A percentile compares a stretch with the other conserved stretches of the same genome.
phyloP scores from a whole-genome alignment of 2,329 filamentous ascomycete genomes.

The Exserohilum turcica region DNA sequence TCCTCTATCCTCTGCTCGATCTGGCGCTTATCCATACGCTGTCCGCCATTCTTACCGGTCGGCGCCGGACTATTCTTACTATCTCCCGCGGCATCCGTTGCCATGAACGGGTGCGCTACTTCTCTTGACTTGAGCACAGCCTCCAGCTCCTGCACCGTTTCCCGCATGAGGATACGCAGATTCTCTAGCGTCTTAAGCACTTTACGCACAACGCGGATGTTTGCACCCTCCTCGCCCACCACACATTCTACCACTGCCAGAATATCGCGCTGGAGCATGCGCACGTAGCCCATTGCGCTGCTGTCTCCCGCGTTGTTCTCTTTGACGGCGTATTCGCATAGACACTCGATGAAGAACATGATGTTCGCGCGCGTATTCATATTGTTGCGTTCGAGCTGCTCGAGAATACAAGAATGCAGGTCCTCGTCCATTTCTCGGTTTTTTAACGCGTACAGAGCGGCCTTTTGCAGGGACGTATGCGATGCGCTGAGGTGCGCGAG shows the following conservation, averaged over 20 bases:
- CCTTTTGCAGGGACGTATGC: constrained; percentile 85
- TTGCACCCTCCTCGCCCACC: constrained; percentile 85
- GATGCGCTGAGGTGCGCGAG: constrained; percentile 91
- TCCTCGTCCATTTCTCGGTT: constrained; percentile 96
- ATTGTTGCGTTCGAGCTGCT: constrained; percentile 90
- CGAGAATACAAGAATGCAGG: constrained; percentile 93
- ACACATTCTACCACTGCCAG: constrained; percentile 90
- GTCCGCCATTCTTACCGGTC: constrained; percentile 42
- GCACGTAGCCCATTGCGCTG: constrained; percentile 78
- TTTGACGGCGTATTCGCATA: constrained; percentile 82
- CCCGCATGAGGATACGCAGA: constrained; percentile 73
- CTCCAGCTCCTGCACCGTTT: constrained; percentile 80
- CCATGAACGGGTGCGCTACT: constrained; percentile 38
- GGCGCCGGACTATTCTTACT: constrained; percentile 20
- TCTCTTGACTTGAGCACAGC: constrained; percentile 82
- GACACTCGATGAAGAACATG: constrained; percentile 97
- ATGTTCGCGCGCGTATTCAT: constrained; percentile 99
- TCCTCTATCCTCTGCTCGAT: constrained; percentile 97
- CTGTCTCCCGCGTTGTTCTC: constrained; percentile 70
- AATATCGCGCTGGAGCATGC: constrained; percentile 95
- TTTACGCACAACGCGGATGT: constrained; percentile 88
- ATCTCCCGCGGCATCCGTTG: neutral
- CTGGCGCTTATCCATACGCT: constrained; percentile 77
- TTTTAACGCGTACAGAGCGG: constrained; percentile 91
- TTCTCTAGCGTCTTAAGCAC: constrained; percentile 73